Evolutionary conservation across 768 basidiomycete species (phyloP).

Genomic region (Rickenella mellea): DNA sequence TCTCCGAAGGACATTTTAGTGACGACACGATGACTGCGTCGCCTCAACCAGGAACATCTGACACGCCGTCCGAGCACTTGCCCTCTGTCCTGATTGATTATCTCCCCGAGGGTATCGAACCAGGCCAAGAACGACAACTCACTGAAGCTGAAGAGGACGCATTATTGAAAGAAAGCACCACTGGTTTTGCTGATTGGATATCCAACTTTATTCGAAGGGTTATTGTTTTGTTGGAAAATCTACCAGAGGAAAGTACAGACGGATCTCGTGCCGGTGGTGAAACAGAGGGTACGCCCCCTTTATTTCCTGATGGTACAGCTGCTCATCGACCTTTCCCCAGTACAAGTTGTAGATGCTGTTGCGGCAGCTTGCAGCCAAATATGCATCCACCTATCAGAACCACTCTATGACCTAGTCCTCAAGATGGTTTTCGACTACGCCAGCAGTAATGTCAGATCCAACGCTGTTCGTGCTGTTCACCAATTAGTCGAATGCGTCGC

Average conservation of each 20-base stretch:
- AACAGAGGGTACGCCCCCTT: slow-evolving; percentile 41
- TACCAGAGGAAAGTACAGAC: slow-evolving; percentile 72
- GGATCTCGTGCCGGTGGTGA: slow-evolving; percentile 48
- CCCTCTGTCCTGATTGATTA: slow-evolving; percentile 22
- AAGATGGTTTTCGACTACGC: slow-evolving; percentile 81
- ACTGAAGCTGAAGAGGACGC: slow-evolving; percentile 62
- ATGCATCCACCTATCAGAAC: slow-evolving; percentile 63
- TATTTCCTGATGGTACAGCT: neutral
- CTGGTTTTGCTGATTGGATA: slow-evolving; percentile 75
- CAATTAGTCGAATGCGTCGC: slow-evolving; percentile 81
- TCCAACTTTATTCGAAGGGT: slow-evolving; percentile 72
- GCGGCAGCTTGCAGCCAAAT: slow-evolving; percentile 69
- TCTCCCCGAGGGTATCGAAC: slow-evolving; percentile 27
- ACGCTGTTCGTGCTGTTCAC: slow-evolving; percentile 80
- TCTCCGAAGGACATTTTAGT: slow-evolving; percentile 4
- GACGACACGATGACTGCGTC: neutral
- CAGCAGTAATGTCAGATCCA: slow-evolving; percentile 70
- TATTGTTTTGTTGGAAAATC: slow-evolving; percentile 71
- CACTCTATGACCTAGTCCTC: slow-evolving; percentile 69
- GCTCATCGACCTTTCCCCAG: slow-evolving; percentile 23
- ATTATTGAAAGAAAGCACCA: slow-evolving; percentile 60
- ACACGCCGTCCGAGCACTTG: slow-evolving; percentile 9
- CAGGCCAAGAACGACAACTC: slow-evolving; percentile 29
- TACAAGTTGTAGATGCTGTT: slow-evolving; percentile 70
- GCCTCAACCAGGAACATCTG: slow-evolving; percentile 3